A percentile compares a stretch with the other conserved stretches of the same genome.
Evolutionary conservation across 352 stramenopile species (phyloP).

Genomic region (Phytophthora brassicae): DNA sequence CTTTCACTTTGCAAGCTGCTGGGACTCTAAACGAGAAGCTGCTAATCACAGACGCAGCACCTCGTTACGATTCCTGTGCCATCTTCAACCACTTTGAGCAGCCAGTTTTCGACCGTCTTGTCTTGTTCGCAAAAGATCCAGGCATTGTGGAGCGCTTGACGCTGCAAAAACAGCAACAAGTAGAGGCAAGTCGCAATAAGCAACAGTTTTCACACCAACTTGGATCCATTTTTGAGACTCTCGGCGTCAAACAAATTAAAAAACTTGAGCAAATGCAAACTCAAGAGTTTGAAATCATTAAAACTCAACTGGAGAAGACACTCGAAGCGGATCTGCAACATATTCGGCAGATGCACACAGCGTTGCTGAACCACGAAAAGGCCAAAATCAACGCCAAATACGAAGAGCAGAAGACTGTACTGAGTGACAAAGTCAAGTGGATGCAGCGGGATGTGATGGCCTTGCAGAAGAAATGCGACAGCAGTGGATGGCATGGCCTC

Average conservation of each 20-base stretch:
- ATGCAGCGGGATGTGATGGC: conserved; percentile 49
- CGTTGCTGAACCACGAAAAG: conserved; percentile 52
- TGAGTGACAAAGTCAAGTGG: conserved; percentile 40
- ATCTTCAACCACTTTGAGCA: conserved; percentile 75
- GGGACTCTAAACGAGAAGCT: conserved; percentile 50
- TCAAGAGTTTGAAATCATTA: conserved; percentile 45
- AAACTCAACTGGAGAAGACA: conserved; percentile 44
- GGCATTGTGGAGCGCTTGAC: conserved; percentile 55
- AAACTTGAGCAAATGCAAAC: conserved; percentile 43
- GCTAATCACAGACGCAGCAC: conserved; percentile 57
- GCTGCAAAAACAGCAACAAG: conserved; percentile 54
- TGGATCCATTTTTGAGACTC: conserved; percentile 46
- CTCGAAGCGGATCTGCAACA: conserved; percentile 67
- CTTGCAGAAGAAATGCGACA: conserved; percentile 57
- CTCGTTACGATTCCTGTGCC: conserved; percentile 55
- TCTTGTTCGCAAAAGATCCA: conserved; percentile 68
- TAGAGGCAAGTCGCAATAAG: conserved; percentile 54
- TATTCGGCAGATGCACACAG: conserved; percentile 63
- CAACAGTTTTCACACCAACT: conserved; percentile 48
- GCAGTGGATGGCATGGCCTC: conserved; percentile 51
- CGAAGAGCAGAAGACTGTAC: conserved; percentile 39
- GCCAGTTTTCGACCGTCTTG: conserved; percentile 63
- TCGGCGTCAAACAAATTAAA: conserved; percentile 37
- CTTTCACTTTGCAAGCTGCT: conserved; percentile 48
- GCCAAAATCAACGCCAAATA: conserved; percentile 71